Percentiles rank a stretch among this genome's conserved stretches.
Conservation (phyloP, 768 basidiomycete species). For the Suillus ampliporus region DNA sequence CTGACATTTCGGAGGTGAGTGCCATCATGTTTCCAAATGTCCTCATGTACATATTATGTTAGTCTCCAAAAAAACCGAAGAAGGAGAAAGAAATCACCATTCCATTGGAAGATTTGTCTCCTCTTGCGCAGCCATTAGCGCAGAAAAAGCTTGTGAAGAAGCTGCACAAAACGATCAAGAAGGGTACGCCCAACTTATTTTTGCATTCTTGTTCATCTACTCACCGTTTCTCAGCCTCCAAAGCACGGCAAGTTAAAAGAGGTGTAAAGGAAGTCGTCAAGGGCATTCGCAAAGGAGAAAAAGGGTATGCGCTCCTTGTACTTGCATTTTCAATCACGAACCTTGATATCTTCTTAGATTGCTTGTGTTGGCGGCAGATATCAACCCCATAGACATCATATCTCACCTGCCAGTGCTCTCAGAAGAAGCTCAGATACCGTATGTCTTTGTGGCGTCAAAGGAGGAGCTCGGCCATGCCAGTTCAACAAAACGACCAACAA, state of each 20-base stretch:
- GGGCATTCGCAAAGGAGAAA: conserved; percentile 95
- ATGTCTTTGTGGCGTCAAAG: conserved; percentile 88
- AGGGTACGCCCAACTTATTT: conserved; percentile 53
- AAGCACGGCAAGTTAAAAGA: conserved; percentile 92
- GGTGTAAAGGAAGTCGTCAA: conserved; percentile 99
- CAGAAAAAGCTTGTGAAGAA: conserved; percentile 94
- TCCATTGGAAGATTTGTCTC: conserved; percentile 82
- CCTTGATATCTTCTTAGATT: conserved; percentile 53
- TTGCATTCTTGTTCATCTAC: not conserved
- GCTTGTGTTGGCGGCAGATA: conserved; percentile 93
- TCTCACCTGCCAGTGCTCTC: conserved; percentile 94
- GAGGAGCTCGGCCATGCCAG: conserved; percentile 96
- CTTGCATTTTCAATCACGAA: conserved; percentile 5
- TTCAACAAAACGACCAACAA: conserved; percentile 97
- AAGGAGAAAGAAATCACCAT: conserved; percentile 71
- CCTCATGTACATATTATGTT: conserved; percentile 18
- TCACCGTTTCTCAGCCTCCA: conserved; percentile 67
- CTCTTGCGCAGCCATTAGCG: conserved; percentile 93
- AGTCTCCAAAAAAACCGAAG: conserved; percentile 63
- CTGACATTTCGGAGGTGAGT: conserved; percentile 40
- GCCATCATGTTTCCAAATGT: conserved; percentile 7
- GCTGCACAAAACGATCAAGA: conserved; percentile 93
- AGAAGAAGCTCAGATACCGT: conserved; percentile 92
- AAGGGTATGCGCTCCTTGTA: conserved; percentile 67
- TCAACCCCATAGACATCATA: conserved; percentile 98